These are phyloP conservation scores for Fusarium beomiforme DNA, from an alignment of 2,329 filamentous ascomycete genomes.

Conservation along the genomic window DNA sequence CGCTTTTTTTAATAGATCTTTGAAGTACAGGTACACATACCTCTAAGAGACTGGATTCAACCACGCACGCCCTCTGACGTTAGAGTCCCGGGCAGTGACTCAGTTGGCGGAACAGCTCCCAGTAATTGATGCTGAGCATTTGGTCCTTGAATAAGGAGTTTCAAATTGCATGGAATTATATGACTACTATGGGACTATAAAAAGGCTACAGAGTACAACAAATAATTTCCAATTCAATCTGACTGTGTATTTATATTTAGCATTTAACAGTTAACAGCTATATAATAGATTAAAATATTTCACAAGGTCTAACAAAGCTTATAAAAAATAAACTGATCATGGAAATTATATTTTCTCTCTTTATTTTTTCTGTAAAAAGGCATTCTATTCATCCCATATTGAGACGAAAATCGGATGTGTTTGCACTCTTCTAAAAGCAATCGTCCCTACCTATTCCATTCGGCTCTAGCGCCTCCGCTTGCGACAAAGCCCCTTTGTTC, in stretches of 20 bases:
- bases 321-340: too few relatives aligned
- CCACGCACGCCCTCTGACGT: constrained; percentile 27
- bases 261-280: too few relatives aligned
- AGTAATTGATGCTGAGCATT: constrained; percentile 24
- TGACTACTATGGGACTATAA: not conserved
- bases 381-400: constrained; percentile 10
- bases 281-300: too few relatives aligned
- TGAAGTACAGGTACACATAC: constrained; percentile 33
- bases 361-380: not conserved
- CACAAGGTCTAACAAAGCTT: too few relatives aligned
- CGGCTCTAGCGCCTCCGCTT: constrained; percentile 17
- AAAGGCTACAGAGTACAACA: not conserved
- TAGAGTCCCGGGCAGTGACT: constrained; percentile 38
- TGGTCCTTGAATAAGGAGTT: constrained; percentile 10
- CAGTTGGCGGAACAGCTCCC: constrained; percentile 32
- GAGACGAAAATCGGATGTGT: constrained; percentile 16
- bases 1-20: not conserved
- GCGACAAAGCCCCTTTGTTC: constrained; percentile 33
- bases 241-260: not conserved
- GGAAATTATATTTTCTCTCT: not conserved
- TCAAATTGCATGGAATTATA: constrained; percentile 15
- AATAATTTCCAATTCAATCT: not conserved
- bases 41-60: constrained; percentile 7
- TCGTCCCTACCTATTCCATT: constrained; percentile 18
- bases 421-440: not conserved